Conservation (phyloP, 805 yeast genomes). For the Saccharomycopsis sp. region DNA sequence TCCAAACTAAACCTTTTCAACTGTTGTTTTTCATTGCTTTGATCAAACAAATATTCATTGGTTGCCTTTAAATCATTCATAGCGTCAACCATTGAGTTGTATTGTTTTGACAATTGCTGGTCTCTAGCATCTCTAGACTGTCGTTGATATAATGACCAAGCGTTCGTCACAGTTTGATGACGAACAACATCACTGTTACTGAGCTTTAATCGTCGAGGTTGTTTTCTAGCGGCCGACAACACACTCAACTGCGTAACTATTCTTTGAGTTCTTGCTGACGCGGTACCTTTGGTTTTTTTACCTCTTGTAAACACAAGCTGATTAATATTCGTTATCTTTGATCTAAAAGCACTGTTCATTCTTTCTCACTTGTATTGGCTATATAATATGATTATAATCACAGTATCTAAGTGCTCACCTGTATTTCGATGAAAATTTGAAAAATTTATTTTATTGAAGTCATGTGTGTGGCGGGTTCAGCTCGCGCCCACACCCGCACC, state of each 20-base stretch:
- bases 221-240: slow-evolving; percentile 78
- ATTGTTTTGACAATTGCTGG: slow-evolving; percentile 50
- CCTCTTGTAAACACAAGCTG: slow-evolving; percentile 39
- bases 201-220: slow-evolving; percentile 72
- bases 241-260: slow-evolving; percentile 60
- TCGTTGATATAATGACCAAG: slow-evolving; percentile 66
- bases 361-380: too few species aligned
- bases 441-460: background rate
- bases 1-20: slow-evolving; percentile 73
- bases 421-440: background rate
- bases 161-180: slow-evolving; percentile 73
- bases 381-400: background rate
- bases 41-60: slow-evolving; percentile 48
- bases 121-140: slow-evolving; percentile 39
- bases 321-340: too few species aligned
- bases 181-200: slow-evolving; percentile 77
- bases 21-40: slow-evolving; percentile 52
- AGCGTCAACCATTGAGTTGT: slow-evolving; percentile 57
- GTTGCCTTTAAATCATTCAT: slow-evolving; percentile 56
- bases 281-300: slow-evolving; percentile 36
- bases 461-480: too few species aligned
- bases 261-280: slow-evolving; percentile 35
- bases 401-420: background rate
- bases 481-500: too few species aligned
- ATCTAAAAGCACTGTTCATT: too few species aligned